Conservation (phyloP, 805 yeast species). For the Cyberlindnera suaveolens region DNA sequence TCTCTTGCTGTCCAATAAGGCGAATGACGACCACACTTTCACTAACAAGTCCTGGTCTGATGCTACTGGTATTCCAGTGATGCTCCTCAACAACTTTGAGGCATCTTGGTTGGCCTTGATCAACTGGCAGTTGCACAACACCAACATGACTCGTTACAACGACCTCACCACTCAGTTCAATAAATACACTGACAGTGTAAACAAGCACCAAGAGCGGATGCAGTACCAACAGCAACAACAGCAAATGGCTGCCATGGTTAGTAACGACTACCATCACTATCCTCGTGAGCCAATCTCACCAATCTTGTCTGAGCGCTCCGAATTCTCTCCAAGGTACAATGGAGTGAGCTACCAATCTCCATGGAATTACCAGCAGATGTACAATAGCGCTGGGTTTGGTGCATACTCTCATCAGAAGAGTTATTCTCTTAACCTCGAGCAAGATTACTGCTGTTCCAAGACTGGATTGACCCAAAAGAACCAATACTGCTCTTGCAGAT, state of each 20-base stretch:
- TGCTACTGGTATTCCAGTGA: conserved; percentile 77
- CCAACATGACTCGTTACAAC: conserved; percentile 20
- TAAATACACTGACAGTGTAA: conserved; percentile 19
- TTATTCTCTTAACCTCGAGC: conserved; percentile 12
- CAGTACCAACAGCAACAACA: conserved; percentile 10
- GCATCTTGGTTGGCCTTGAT: conserved; percentile 58
- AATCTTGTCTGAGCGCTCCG: conserved; percentile 12
- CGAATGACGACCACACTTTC: conserved; percentile 94
- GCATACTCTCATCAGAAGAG: conserved; percentile 13
- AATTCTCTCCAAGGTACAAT: conserved; percentile 15
- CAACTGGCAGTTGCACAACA: conserved; percentile 51
- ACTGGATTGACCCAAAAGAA: conserved; percentile 20
- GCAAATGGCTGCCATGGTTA: conserved; percentile 6
- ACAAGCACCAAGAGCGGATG: conserved; percentile 17
- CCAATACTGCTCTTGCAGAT: conserved; percentile 20
- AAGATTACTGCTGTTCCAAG: conserved; percentile 21
- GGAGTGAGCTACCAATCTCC: conserved; percentile 6
- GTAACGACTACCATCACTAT: conserved; percentile 1
- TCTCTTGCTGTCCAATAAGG: conserved; percentile 82
- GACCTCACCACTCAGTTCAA: conserved; percentile 19
- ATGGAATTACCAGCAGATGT: conserved; percentile 9
- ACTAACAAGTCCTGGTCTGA: conserved; percentile 94
- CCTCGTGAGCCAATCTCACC: conserved; percentile 19
- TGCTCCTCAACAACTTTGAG: conserved; percentile 60
- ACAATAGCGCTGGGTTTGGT: conserved; percentile 11